Evolutionary conservation across 2,329 filamentous ascomycete genomes (phyloP).

Genomic region (Chrysoporthe deuterocubensis): DNA sequence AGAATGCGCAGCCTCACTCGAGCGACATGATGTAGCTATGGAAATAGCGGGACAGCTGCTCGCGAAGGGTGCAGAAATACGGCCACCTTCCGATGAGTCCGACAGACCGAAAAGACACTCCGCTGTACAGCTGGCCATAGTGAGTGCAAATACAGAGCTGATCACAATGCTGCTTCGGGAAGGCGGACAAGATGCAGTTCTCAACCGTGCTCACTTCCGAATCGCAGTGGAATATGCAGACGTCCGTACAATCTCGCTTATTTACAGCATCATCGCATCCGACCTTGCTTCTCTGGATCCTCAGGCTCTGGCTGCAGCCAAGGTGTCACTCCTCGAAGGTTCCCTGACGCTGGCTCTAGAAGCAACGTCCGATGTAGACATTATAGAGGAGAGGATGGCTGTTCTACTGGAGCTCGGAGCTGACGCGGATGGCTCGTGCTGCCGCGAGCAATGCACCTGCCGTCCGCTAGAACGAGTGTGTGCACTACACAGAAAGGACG

Average conservation of each 20-base stretch:
- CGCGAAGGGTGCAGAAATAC: neutral
- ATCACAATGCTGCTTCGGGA: neutral
- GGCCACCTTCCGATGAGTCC: no score
- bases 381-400: neutral
- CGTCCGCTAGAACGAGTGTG: neutral
- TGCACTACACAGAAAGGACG: no score
- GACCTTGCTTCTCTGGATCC: neutral
- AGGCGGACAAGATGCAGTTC: neutral
- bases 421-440: neutral
- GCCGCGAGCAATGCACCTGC: neutral
- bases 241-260: neutral
- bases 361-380: accelerated
- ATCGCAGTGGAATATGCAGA: neutral
- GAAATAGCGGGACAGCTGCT: neutral
- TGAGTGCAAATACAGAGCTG: neutral
- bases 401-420: neutral
- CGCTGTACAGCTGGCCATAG: neutral
- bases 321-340: neutral
- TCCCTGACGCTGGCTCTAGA: neutral
- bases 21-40: accelerated
- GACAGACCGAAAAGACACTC: accelerated
- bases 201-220: neutral
- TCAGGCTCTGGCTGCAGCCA: neutral
- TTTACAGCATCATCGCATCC: neutral
- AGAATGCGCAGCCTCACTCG: neutral